A percentile compares a stretch with the other conserved stretches of the same genome.
Evolutionary conservation across 805 yeast genomes (phyloP).

Genomic region (Wickerhamiella lipophila): DNA sequence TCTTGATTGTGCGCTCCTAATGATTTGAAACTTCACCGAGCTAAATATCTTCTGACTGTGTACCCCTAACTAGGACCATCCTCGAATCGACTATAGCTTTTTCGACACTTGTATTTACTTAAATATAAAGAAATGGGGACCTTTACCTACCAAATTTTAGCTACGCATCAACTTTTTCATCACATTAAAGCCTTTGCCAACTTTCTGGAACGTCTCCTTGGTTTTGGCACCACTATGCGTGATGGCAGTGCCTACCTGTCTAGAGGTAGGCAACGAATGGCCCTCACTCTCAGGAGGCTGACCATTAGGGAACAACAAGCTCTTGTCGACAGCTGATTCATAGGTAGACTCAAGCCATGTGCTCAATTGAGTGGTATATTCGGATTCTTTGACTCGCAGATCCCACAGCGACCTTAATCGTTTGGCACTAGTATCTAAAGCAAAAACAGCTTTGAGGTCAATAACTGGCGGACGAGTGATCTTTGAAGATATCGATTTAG

Average conservation of each 20-base stretch:
- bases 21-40: no score
- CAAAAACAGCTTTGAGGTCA: constrained; percentile 26
- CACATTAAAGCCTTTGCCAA: constrained; percentile 28
- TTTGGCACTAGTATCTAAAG: constrained; percentile 22
- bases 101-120: no score
- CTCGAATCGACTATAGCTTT: no score
- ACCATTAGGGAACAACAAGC: constrained; percentile 23
- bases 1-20: no score
- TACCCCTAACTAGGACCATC: no score
- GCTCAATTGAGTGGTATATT: constrained; percentile 26
- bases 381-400: constrained; percentile 26
- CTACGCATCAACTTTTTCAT: constrained; percentile 21
- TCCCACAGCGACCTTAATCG: constrained; percentile 23
- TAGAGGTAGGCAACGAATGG: constrained; percentile 20
- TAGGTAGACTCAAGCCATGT: constrained; percentile 25
- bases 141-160: not conserved
- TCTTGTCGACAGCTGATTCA: constrained; percentile 8
- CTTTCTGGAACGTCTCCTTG: constrained; percentile 22
- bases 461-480: constrained; percentile 26
- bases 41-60: no score
- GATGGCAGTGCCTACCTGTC: constrained; percentile 22
- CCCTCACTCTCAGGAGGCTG: constrained; percentile 23
- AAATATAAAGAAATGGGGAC: no score
- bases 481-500: constrained; percentile 12
- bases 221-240: constrained; percentile 20